Conservation (phyloP, 164 flowering plant genomes). For the Taxillus chinensis region DNA sequence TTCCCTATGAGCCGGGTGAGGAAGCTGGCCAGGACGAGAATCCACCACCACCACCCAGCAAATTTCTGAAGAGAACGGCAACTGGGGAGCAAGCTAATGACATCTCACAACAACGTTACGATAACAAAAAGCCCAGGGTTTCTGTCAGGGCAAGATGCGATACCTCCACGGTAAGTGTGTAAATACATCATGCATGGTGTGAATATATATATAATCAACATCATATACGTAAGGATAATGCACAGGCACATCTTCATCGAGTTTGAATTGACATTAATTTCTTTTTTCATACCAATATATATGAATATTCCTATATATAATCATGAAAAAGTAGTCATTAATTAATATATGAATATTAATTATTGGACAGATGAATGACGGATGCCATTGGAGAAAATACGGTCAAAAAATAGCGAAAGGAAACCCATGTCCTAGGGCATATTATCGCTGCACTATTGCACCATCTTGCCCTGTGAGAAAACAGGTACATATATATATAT, state of each 20-base stretch:
- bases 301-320: background rate
- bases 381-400: conserved; percentile 98
- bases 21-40: conserved; percentile 15
- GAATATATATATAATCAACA: background rate
- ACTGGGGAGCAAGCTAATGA: conserved; percentile 19
- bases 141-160: conserved; percentile 64
- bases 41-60: conserved; percentile 22
- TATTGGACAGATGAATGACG: conserved; percentile 78
- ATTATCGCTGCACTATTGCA: conserved; percentile 88
- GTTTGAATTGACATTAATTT: background rate
- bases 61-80: conserved; percentile 18
- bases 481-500: conserved; percentile 40
- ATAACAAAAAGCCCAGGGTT: conserved; percentile 52
- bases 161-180: conserved; percentile 47
- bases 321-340: background rate
- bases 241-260: background rate
- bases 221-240: no score
- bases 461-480: conserved; percentile 88
- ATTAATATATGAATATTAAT: background rate
- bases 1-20: conserved; percentile 23
- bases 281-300: background rate
- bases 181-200: background rate
- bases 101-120: conserved; percentile 26
- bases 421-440: conserved; percentile 94
- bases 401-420: conserved; percentile 96